Evolutionary conservation across 2,329 filamentous ascomycete genomes (phyloP), one percentile per base, ranked within the genome.

Genomic region (Tolypocladium endophyticum): DNA sequence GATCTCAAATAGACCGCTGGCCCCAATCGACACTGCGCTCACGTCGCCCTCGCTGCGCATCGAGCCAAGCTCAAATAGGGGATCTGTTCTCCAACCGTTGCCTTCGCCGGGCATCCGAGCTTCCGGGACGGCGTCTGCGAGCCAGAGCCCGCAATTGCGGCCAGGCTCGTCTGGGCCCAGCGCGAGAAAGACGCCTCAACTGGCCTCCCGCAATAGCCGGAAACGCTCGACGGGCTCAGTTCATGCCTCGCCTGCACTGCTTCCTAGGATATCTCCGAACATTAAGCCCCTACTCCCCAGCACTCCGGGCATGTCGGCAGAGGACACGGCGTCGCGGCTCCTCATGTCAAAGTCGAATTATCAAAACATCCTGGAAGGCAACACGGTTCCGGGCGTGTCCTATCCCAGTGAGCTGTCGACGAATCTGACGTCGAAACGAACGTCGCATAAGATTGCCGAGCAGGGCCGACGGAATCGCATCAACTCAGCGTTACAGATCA

Each of bases 321-420:
- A 86, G 64, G 82, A 85, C 65, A 80, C 83, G 1, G 81, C 84
- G 0, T 87, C 84, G n/a, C 81, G 91, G 35, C 82, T 97, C 53
- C 81, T 99, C 35, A 90, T 92, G 41, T 91, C 90, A 20, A 97
- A 97, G 72, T 97, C 93, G 2, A 99, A 99, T 69, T 99, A 99
- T 69, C 93, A 97, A 69, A 96, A 97, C 67, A 94, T 99, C 43
- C 77, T 99, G 14, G 94, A 97, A 71, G 94, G 94, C 56, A 97
- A 92, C 57, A 87, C 88, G 59, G 85, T 97, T 0, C 92, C 92
- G 0, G 93, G 93, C 16, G 88, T 97, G 16, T 89, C 88, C 1
- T 97, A 97, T 66, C 92, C 93, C 0, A 91, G 89, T 66, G 90
- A 92, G 57, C 80, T 99, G 50, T 96, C 92, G 8, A 95, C 92